Evolutionary conservation across 2,329 filamentous ascomycete species (phyloP), one percentile per base, ranked within the genome.

Genomic region (Colletotrichum scovillei): DNA sequence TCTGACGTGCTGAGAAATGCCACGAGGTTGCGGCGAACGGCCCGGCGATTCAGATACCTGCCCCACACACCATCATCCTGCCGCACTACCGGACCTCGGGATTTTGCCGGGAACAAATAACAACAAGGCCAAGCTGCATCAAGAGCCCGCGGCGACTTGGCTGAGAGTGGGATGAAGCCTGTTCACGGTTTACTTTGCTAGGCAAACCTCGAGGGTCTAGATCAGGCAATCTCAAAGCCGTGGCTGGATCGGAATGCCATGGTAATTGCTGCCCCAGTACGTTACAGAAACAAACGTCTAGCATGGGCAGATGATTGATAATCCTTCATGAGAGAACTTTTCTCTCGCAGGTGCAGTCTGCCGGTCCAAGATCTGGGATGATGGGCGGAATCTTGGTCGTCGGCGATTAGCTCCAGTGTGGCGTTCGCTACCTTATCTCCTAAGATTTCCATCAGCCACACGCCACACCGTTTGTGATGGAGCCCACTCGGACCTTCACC

Each of bases 1-100:
- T 73, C 60, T 62, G 60, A 65, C 67, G 46, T 73, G 67, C 67
- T 70, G 70, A 73, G 55, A 62, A 73, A 70, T 65, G 70, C 67
- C 60, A 73, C 67, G 67, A 73, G 70, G 70, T 19, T 14, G 19
- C 55, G 62, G 56, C 35, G 58, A 46, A 32, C 59, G 53, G 59
- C 53, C 66, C 55, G 65, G 53, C 22, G 16, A 59, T 65, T 67
- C 30, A 35, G 56, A 22, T 28, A 24, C 22, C 7, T 14, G 32
- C 56, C 19, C 32, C 63, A 38, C 14, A 24, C 14, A 35, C 24
- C 16, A 49, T 32, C 8, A 30, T 46, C 42, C 16, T 59, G 24
- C 49, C 58, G 24, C 42, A 24, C 28, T 69, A 52, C 24, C 59
- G 59, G 38, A 22, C 11, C 58, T 49, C 65, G 65, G 69, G 32